Evolutionary conservation across 2,329 filamentous ascomycete genomes (phyloP), one percentile per base, ranked within the genome.

Genomic region (Aspergillus transmontanensis): DNA sequence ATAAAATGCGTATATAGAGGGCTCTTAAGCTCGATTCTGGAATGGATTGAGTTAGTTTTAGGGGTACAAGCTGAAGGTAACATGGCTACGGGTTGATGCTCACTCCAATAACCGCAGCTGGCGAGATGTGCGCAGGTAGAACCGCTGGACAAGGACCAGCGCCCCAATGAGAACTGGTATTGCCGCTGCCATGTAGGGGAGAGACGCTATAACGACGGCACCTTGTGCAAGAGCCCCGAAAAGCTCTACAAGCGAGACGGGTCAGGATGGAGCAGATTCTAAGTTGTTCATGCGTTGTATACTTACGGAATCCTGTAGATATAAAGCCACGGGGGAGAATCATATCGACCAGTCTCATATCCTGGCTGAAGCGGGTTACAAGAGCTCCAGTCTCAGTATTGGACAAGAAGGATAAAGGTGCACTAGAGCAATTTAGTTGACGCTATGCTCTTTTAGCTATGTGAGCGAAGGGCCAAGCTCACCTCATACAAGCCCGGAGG

Each of bases 321-420:
- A 55, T 55, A 26, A 39, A 55, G n/a, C 51, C 51, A 19, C 51
- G 32, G 41, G 78, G 78, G 9, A 83, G 69, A 39, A 79, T 73
- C 69, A 75, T 78, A 54, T 83, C 81, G 12, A 83, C 78, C 26
- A 83, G 70, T 58, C 75, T 72, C 16, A 83, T 74, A 68, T 84
- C 82, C 63, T 83, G 81, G 26, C 76, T 79, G 68, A 84, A 83
- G 19, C 65, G 57, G 5, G 63, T 64, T 14, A 64, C 43, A 76
- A 72, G 81, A 19, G 77, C 72, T 34, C 81, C 80, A 11, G 79
- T 78, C 61, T 82, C 80, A 0, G 78, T 79, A 6, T 74, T 75
- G 0, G 78, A 72, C 59, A 83, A 79, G 68, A 81, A 82, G 3
- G 76, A 76, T 69, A 81, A 70, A 23, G 78, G 74, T n/a, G 79